phyloP scores from a whole-genome alignment of 495 filamentous ascomycete species.

The Tuber umbilicatum region DNA sequence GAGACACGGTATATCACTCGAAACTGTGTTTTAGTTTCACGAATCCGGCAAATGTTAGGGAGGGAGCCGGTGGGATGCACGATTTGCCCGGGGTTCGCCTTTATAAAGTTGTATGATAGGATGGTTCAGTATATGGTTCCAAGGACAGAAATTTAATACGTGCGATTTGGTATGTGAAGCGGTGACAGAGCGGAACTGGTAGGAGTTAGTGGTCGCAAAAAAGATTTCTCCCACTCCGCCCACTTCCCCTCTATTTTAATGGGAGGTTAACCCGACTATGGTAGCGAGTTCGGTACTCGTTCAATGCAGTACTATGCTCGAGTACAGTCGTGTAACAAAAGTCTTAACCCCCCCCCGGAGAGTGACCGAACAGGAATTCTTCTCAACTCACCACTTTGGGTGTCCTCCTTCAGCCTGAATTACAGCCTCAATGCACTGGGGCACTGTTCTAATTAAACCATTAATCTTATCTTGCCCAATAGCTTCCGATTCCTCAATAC shows the following conservation, averaged over 20 bases:
- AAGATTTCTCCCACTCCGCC: no score
- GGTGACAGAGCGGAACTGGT: no score
- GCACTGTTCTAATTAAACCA: slow-evolving; percentile 1
- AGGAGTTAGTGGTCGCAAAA: no score
- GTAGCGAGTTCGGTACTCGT: no score
- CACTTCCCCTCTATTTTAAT: background rate
- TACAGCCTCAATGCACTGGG: background rate
- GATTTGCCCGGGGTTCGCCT: no score
- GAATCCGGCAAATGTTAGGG: background rate
- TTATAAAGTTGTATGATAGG: no score
- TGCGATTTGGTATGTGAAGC: background rate
- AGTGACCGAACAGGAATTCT: background rate
- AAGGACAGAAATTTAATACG: background rate
- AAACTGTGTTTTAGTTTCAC: background rate
- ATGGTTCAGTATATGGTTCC: background rate
- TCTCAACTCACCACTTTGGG: background rate
- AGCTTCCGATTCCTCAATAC: background rate
- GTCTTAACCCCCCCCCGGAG: background rate
- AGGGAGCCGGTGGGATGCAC: no score
- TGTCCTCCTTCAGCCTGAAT: slow-evolving; percentile 15
- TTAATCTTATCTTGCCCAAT: slow-evolving; percentile 7
- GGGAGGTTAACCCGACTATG: no score
- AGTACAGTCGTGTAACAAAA: background rate
- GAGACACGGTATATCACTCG: background rate
- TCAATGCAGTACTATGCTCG: no score